These are phyloP conservation scores for Debaryomyces hansenii DNA, from an alignment of 805 yeast genomes.

Conservation along the genomic window DNA sequence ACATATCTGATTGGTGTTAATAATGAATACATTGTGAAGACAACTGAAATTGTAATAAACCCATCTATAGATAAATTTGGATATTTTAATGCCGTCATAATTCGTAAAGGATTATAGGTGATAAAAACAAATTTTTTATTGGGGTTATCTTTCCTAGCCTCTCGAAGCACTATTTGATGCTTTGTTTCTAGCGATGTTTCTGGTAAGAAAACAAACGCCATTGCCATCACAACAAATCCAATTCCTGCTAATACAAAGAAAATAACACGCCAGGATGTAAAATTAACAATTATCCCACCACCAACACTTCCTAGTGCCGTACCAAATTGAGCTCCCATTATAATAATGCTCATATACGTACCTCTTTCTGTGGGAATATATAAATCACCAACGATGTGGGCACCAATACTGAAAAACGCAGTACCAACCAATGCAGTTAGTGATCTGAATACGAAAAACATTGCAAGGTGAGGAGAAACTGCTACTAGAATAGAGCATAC, in stretches of 20 bases:
- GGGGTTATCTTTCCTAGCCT: slow-evolving; percentile 18
- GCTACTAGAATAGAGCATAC: slow-evolving; percentile 35
- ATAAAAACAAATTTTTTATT: slow-evolving; percentile 42
- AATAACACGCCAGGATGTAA: slow-evolving; percentile 52
- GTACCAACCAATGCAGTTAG: slow-evolving; percentile 56
- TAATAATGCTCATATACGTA: slow-evolving; percentile 47
- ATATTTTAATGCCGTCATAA: slow-evolving; percentile 41
- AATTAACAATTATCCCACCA: slow-evolving; percentile 55
- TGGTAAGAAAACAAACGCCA: slow-evolving; percentile 42
- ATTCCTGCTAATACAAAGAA: slow-evolving; percentile 50
- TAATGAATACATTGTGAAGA: slow-evolving; percentile 51
- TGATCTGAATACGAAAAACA: slow-evolving; percentile 54
- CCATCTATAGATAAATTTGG: slow-evolving; percentile 47
- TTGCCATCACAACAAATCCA: slow-evolving; percentile 31
- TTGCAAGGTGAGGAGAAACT: slow-evolving; percentile 49
- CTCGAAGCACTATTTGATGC: slow-evolving; percentile 8
- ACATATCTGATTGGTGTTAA: slow-evolving; percentile 58
- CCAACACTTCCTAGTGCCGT: slow-evolving; percentile 53
- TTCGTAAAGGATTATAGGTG: slow-evolving; percentile 46
- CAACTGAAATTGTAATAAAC: slow-evolving; percentile 37
- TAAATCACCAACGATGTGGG: slow-evolving; percentile 51
- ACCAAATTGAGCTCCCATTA: slow-evolving; percentile 54
- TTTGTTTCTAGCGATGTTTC: slow-evolving; percentile 43
- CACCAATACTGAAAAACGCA: slow-evolving; percentile 54
- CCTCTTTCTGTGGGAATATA: slow-evolving; percentile 53